These are phyloP conservation scores for Arthrobotrys musiformis DNA, from an alignment of 2,329 filamentous ascomycete genomes.

Conservation along the genomic window DNA sequence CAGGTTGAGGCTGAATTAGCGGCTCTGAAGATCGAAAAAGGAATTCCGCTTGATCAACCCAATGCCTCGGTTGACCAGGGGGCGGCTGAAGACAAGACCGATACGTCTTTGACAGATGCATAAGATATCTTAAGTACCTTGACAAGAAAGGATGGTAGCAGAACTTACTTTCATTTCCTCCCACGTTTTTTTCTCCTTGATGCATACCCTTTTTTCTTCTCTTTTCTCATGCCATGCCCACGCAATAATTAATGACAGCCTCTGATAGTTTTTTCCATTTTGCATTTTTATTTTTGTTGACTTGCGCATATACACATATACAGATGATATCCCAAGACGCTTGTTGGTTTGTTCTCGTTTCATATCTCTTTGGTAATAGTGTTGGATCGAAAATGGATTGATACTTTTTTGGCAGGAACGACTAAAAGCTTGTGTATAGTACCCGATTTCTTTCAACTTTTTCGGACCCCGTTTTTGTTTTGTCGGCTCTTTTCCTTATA, in stretches of 20 bases:
- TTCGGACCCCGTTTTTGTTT: conserved; percentile 11
- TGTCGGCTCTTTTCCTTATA: background rate
- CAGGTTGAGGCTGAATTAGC: conserved; percentile 67
- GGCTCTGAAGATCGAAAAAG: conserved; percentile 40
- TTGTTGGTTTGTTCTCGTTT: conserved; percentile 30
- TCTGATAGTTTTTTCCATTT: background rate
- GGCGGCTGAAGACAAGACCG: conserved; percentile 3
- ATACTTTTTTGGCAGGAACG: conserved; percentile 36
- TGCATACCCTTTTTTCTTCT: conserved; percentile 19
- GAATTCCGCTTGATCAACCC: conserved; percentile 26
- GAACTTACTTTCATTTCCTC: conserved; percentile 12
- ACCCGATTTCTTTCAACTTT: conserved; percentile 1
- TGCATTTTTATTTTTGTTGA: conserved; percentile 5
- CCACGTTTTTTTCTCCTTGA: conserved; percentile 26
- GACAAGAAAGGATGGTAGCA: conserved; percentile 26
- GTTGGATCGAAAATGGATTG: conserved; percentile 15
- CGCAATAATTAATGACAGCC: conserved; percentile 42
- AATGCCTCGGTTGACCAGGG: conserved; percentile 23
- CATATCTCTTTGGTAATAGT: conserved; percentile 9
- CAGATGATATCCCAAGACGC: conserved; percentile 38
- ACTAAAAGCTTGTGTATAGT: conserved; percentile 52
- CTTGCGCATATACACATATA: conserved; percentile 16
- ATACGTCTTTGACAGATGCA: conserved; percentile 15
- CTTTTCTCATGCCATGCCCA: conserved; percentile 5
- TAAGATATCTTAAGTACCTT: background rate